Base-by-base conservation (phyloP, 2,329 filamentous ascomycete genomes). In the Talaromyces funiculosus region DNA sequence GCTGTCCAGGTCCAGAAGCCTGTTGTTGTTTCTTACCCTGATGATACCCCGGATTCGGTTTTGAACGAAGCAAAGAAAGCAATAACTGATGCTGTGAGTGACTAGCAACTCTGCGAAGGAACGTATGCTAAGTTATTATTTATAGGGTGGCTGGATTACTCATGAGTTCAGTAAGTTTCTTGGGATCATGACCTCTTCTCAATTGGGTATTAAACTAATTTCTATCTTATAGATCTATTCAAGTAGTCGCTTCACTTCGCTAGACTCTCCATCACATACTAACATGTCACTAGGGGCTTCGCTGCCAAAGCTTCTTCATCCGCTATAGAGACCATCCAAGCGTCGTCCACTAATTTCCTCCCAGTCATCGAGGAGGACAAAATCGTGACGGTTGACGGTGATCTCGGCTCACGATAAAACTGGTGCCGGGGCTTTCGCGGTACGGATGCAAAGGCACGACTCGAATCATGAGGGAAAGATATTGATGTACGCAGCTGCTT, bases 361-460 rank as follows among this genome's bases (percentile, higher is more conserved):
- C 85, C 86, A 1, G 73, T 81, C 31, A 85, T 97, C 64, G 92
- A 96, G 75, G 86, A 92, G 68, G 91, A 96, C 70, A 79, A 88
- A 69, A 76, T 87, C 26, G 83, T 94, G 54, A 80, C 83, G 12
- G 78, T 80, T 60, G 66, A 68, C 64, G 69, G 65, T 45, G 67
- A 68, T 42, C 53, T 55, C 10, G 29, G 16, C n/a, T 29, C 38
- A 12, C 33, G 60, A 24, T 51, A 62, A 40, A 33, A 12, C n/a
- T 3, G 9, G n/a, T 35, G 26, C 20, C 9, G 29, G 22, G 47
- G 16, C 18, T 51, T n/a, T n/a, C 4, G 16, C 29, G n/a, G 33
- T 14, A 14, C 26, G 16, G 22, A 33, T 14, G 29, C 18, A 31
- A 7, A 49, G 42, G 22, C n/a, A 45, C 18, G 26, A 7, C 8